Evolutionary conservation across 441 rosid species (phyloP).

Genomic region (Gossypium davidsonii): DNA sequence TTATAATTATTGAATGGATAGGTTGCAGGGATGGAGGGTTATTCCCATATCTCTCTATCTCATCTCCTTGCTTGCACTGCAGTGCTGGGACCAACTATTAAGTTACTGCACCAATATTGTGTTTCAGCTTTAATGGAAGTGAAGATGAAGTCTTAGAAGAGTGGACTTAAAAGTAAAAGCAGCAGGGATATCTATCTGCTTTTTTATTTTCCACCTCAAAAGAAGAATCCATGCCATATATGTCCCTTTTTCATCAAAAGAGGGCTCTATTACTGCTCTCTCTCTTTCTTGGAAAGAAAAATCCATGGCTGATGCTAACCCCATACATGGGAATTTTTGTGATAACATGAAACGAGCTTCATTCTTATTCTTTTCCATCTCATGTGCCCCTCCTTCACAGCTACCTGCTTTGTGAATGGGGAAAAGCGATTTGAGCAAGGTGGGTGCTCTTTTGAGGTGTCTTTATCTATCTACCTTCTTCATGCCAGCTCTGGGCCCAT

Average conservation of each 20-base stretch:
- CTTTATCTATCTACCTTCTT: conserved; percentile 26
- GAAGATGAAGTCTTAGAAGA: conserved; percentile 23
- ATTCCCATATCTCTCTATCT: neutral
- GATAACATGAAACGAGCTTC: conserved; percentile 12
- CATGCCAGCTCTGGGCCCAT: conserved; percentile 13
- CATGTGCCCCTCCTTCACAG: conserved; percentile 6
- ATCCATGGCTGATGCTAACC: conserved; percentile 18
- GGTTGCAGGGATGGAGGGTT: too few species aligned
- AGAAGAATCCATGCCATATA: conserved; percentile 25
- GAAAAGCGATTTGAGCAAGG: neutral
- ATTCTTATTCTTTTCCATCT: neutral
- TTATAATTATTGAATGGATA: conserved; percentile 22
- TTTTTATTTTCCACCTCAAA: conserved; percentile 42
- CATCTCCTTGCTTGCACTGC: neutral
- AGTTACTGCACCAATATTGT: conserved; percentile 22
- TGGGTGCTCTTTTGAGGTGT: conserved; percentile 36
- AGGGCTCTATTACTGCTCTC: conserved; percentile 27
- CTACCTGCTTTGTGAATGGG: conserved; percentile 1
- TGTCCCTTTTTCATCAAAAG: conserved; percentile 34
- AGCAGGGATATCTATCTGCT: conserved; percentile 20
- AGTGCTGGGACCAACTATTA: neutral
- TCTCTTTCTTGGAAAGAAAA: conserved; percentile 9
- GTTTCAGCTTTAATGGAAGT: conserved; percentile 32
- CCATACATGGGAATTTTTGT: conserved; percentile 24
- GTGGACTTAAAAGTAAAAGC: conserved; percentile 38